phyloP scores from a whole-genome alignment of 805 yeast genomes.

The Spathaspora boniae region DNA sequence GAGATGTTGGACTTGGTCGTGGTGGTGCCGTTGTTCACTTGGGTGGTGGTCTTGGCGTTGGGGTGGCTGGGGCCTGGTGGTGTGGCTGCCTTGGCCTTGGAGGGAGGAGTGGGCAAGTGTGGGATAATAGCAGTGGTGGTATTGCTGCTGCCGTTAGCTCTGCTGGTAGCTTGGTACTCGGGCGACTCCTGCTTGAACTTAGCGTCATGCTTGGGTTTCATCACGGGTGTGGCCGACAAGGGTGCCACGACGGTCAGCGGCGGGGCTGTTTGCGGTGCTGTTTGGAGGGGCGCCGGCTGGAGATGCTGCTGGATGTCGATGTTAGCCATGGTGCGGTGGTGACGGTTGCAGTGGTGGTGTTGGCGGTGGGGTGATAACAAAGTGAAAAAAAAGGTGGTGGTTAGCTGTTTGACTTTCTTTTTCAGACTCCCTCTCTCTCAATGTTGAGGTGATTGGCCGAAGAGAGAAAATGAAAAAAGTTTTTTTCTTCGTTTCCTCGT shows the following conservation, averaged over 20 bases:
- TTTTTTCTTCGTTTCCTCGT: neutral
- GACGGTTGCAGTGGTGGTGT: neutral
- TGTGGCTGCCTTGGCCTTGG: conserved; percentile 2
- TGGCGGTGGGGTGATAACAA: neutral
- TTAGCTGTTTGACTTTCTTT: conserved; percentile 1
- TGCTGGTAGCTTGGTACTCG: neutral
- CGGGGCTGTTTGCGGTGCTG: neutral
- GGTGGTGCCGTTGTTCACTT: conserved; percentile 56
- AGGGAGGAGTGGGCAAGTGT: conserved; percentile 9
- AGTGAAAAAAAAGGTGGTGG: neutral
- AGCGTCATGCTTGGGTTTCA: neutral
- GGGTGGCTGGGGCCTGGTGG: conserved; percentile 45
- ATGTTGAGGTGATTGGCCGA: neutral
- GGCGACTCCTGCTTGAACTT: too few species aligned
- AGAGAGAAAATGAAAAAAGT: neutral
- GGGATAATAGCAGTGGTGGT: conserved; percentile 1
- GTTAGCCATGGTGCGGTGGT: neutral
- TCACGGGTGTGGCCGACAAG: neutral
- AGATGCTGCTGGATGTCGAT: neutral
- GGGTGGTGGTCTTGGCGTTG: conserved; percentile 60
- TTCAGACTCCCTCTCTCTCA: too few species aligned
- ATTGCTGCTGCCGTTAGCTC: neutral
- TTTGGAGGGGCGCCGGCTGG: neutral
- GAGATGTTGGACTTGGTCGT: conserved; percentile 62
- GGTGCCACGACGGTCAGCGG: neutral